Conservation (phyloP, 2,329 filamentous ascomycete genomes). For the Tolypocladium cylindrosporum region DNA sequence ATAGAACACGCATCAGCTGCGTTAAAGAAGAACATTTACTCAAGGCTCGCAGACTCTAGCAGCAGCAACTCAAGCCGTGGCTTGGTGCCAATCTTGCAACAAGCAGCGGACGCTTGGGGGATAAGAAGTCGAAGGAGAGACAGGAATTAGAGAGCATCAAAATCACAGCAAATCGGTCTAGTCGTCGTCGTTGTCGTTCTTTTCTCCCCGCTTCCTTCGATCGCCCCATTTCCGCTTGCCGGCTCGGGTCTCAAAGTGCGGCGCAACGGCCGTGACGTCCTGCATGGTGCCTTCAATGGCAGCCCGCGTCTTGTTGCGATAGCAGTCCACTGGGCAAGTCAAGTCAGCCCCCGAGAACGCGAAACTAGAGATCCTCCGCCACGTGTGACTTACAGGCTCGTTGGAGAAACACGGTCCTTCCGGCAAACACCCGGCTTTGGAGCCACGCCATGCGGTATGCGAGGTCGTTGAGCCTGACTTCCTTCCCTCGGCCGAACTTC, state of each 20-base stretch:
- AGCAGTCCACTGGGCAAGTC: conserved; percentile 67
- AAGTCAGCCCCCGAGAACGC: conserved; percentile 4
- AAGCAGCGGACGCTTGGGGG: background rate
- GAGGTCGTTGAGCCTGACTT: conserved; percentile 85
- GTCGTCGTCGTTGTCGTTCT: conserved; percentile 19
- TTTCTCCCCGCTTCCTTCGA: conserved; percentile 30
- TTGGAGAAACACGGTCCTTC: conserved; percentile 78
- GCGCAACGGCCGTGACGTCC: conserved; percentile 62
- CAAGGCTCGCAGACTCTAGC: background rate
- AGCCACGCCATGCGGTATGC: conserved; percentile 96
- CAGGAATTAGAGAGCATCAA: background rate
- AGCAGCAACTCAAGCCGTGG: background rate
- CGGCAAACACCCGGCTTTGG: conserved; percentile 84
- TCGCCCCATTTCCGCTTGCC: conserved; percentile 73
- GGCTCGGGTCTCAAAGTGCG: conserved; percentile 80
- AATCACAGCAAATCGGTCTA: background rate
- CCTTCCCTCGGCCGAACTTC: conserved; percentile 61
- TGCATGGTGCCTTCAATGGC: conserved; percentile 72
- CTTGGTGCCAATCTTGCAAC: background rate
- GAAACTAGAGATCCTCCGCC: background rate
- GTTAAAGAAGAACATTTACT: background rate
- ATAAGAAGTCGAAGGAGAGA: background rate
- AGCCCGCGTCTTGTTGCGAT: conserved; percentile 81
- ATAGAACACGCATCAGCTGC: background rate
- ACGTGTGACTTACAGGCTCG: conserved; percentile 63